phyloP scores from a whole-genome alignment of 2,329 filamentous ascomycete species.

The Plenodomus lindquistii region DNA sequence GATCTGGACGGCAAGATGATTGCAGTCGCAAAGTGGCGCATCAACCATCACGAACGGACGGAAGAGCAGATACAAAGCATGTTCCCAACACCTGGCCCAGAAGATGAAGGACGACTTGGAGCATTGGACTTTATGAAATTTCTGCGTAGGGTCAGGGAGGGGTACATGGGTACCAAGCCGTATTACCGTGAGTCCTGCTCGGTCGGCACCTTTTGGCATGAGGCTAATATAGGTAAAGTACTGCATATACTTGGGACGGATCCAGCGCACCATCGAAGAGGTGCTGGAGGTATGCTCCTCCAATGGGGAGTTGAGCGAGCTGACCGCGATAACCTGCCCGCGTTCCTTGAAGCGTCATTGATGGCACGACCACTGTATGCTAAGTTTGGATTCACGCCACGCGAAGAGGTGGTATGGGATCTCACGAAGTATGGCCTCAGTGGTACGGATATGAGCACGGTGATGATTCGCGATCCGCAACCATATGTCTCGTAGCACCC shows the following conservation, averaged over 20 bases:
- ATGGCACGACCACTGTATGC: conserved; percentile 48
- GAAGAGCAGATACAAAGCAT: conserved; percentile 36
- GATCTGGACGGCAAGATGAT: conserved; percentile 38
- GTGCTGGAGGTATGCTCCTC: conserved; percentile 47
- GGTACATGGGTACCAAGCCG: conserved; percentile 42
- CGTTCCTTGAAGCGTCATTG: conserved; percentile 48
- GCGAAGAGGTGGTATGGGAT: conserved; percentile 28
- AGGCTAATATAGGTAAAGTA: conserved; percentile 19
- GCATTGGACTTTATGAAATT: conserved; percentile 34
- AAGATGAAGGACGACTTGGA: conserved; percentile 30
- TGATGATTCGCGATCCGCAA: conserved; percentile 34
- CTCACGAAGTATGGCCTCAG: conserved; percentile 33
- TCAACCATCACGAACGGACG: conserved; percentile 37
- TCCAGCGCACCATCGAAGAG: conserved; percentile 47
- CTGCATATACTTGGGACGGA: conserved; percentile 40
- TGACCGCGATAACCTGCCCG: conserved; percentile 45
- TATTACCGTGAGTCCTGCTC: conserved; percentile 32
- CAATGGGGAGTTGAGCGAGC: conserved; percentile 47
- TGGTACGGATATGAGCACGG: conserved; percentile 31
- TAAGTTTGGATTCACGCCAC: conserved; percentile 31
- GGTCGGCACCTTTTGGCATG: neutral
- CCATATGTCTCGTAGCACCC: neutral
- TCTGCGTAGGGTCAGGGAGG: conserved; percentile 26
- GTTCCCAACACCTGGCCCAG: conserved; percentile 29
- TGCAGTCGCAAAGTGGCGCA: conserved; percentile 42